Evolutionary conservation across 2,329 filamentous ascomycete genomes (phyloP).

Genomic region (Botrytis deweyae): DNA sequence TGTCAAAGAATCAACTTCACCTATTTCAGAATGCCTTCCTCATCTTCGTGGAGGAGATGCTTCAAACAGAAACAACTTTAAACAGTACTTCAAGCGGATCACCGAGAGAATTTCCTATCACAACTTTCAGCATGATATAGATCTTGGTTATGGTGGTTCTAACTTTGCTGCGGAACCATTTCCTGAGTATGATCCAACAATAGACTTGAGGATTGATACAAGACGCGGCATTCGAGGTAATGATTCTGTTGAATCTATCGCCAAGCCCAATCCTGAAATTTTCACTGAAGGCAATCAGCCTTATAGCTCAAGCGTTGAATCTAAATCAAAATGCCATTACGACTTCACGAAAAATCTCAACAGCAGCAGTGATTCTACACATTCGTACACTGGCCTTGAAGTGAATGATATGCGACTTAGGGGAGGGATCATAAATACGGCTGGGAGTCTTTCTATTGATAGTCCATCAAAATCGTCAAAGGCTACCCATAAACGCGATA

Average conservation of each 20-base stretch:
- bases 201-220: background rate
- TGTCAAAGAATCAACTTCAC: background rate
- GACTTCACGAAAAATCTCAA: background rate
- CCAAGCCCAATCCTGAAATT: background rate
- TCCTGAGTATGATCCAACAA: background rate
- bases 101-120: background rate
- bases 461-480: no score
- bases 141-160: slow-evolving; percentile 9
- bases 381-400: background rate
- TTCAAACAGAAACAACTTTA: no score
- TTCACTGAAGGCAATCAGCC: background rate
- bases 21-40: background rate
- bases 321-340: background rate
- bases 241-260: background rate
- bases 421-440: background rate
- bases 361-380: background rate
- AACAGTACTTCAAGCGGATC: background rate
- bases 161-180: background rate
- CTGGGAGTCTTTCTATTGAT: no score
- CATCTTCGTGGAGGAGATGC: background rate
- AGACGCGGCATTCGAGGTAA: background rate
- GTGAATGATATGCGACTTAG: background rate
- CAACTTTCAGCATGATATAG: background rate
- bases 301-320: background rate
- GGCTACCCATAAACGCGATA: background rate